Base-by-base conservation (phyloP, 352 stramenopile species). In the Heterotrichella gracilis region DNA sequence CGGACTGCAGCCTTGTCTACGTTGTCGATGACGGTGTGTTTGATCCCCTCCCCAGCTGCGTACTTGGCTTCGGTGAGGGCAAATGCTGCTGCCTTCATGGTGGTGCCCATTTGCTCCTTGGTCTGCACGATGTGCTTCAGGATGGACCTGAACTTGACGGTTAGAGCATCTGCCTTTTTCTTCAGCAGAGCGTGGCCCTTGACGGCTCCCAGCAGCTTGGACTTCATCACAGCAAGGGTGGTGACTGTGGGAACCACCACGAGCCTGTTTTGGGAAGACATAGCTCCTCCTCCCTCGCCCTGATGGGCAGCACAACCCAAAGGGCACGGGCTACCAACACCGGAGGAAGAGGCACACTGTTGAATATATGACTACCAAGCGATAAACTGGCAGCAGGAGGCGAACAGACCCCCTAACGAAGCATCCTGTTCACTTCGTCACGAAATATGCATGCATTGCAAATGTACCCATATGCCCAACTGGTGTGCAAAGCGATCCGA, bases 101-200 rank as follows among this genome's bases (percentile, higher is more conserved):
- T 69, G 41, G 70, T 69, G 0, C 70, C 32, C 0, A 78, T 25
- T 70, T 73, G 41, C 19, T 53, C 77, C 76, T 92, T 92, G 22
- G 80, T 85, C 74, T 86, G 80, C 64, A 84, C 82, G 75, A 92
- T 92, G n/a, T 75, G 71, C 74, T 89, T 89, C 42, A 89, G 74
- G 78, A 88, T 85, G 68, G 79, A 77, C 72, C 87, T 81, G 75
- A 88, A 90, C n/a, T 86, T 79, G 72, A 92, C 90, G 82, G 96
- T 98, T 21, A 99, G 81, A 3, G 92, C 92, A 75, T 99, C 92
- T 0, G 91, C 89, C 79, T 99, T 99, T 81, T 97, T 99, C 79
- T 92, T 91, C 0, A 91, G 76, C 24, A 92, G 78, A 72, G 84
- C 84, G 76, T 90, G 85, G 74, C 85, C 85, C 71, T 84, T 82